Evolutionary conservation across 495 filamentous ascomycete species (phyloP).

Genomic region (Letharia columbiana): DNA sequence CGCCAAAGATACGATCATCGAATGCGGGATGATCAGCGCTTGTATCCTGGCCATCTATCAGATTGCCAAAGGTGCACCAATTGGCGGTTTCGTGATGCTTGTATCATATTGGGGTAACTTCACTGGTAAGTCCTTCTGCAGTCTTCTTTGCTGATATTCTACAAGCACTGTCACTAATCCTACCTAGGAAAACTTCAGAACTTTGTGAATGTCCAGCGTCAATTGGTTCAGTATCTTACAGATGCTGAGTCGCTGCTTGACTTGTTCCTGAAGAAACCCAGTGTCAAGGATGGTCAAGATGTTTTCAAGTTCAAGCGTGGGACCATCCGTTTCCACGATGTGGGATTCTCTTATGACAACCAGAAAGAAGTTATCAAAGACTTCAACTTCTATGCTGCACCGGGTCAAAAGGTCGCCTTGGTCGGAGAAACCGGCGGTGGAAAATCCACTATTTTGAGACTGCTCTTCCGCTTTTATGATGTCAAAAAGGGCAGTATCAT

Average conservation of each 20-base stretch:
- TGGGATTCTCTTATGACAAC: conserved; percentile 43
- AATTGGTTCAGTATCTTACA: conserved; percentile 52
- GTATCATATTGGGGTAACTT: conserved; percentile 63
- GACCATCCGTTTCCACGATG: conserved; percentile 40
- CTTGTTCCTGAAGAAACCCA: conserved; percentile 58
- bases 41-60: conserved; percentile 62
- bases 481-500: conserved; percentile 38
- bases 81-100: conserved; percentile 65
- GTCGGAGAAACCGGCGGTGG: conserved; percentile 58
- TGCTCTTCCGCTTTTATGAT: conserved; percentile 48
- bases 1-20: conserved; percentile 52
- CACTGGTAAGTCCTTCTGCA: conserved; percentile 7
- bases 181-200: conserved; percentile 13
- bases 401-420: conserved; percentile 49
- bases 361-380: conserved; percentile 43
- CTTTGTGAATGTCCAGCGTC: conserved; percentile 40
- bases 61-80: conserved; percentile 47
- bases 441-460: conserved; percentile 49
- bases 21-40: conserved; percentile 52
- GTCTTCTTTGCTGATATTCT: not conserved
- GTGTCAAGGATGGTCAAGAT: conserved; percentile 49
- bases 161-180: not conserved
- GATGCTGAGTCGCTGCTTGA: conserved; percentile 66
- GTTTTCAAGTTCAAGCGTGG: conserved; percentile 47
- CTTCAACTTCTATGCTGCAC: conserved; percentile 41